Percentiles rank a stretch among this genome's conserved stretches.
These are phyloP conservation scores for Parietichytrium sp. DNA, from an alignment of 108 stramenopile genomes.

Conservation along the genomic window DNA sequence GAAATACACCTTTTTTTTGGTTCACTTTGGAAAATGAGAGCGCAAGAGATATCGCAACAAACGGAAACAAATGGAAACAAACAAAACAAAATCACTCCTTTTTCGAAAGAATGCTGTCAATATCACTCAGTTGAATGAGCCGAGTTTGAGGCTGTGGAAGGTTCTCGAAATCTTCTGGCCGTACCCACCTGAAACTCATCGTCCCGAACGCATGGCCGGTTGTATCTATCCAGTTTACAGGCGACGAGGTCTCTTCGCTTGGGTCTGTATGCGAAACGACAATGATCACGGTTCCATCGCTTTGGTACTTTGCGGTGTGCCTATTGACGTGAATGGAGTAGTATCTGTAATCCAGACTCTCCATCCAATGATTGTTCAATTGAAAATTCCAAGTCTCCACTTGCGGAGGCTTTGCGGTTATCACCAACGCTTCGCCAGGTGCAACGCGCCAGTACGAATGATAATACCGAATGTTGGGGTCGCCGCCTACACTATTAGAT, in stretches of 20 bases:
- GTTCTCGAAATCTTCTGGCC: background rate
- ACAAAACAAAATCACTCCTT: no score
- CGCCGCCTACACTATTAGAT: slow-evolving; percentile 8
- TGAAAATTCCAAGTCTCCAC: slow-evolving; percentile 18
- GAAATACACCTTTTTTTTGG: no score
- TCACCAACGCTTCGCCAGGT: slow-evolving; percentile 4
- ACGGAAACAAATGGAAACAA: no score
- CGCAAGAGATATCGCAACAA: no score
- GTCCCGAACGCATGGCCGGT: slow-evolving; percentile 5
- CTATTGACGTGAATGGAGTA: background rate
- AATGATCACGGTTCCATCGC: background rate
- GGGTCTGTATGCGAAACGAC: background rate
- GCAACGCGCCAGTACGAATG: slow-evolving; percentile 26
- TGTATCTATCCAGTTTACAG: slow-evolving; percentile 3
- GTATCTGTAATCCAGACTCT: background rate
- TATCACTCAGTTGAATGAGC: background rate
- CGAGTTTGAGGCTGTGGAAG: slow-evolving; percentile 2
- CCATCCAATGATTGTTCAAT: slow-evolving; percentile 28
- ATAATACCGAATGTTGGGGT: slow-evolving; percentile 4
- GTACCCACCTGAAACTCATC: slow-evolving; percentile 5
- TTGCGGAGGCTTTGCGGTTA: background rate
- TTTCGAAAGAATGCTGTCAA: no score
- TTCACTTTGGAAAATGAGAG: no score
- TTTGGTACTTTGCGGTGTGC: background rate
- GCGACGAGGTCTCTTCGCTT: background rate